A percentile compares a stretch with the other conserved stretches of the same genome.
phyloP scores from a whole-genome alignment of 116 monocot species.

The Iris pallida region DNA sequence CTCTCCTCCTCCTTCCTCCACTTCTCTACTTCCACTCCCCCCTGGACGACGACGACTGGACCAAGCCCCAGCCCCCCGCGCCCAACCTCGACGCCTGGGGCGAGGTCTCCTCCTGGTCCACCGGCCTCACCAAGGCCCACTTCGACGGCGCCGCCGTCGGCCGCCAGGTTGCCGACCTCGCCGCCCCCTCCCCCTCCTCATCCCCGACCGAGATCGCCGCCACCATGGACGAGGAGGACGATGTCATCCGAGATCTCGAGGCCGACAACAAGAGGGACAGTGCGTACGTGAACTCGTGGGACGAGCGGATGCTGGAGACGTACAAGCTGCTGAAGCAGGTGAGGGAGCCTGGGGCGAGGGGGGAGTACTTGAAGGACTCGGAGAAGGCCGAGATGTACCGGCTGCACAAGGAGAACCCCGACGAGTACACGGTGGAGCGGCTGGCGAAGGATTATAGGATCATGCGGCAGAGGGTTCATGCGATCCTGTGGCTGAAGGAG shows the following conservation, averaged over 20 bases:
- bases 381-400: slow-evolving; percentile 97
- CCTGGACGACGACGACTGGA: slow-evolving; percentile 1
- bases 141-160: slow-evolving; percentile 77
- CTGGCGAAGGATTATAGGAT: slow-evolving; percentile 81
- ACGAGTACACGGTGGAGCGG: slow-evolving; percentile 61
- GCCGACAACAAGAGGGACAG: slow-evolving; percentile 39
- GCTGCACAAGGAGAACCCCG: slow-evolving; percentile 83
- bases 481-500: slow-evolving; percentile 90
- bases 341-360: slow-evolving; percentile 78
- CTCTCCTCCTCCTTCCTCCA: too few relatives aligned
- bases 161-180: slow-evolving; percentile 8
- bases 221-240: slow-evolving; percentile 51
- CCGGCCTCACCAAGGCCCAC: slow-evolving; percentile 67
- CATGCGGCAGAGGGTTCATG: slow-evolving; percentile 93
- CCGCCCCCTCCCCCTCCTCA: background rate
- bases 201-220: slow-evolving; percentile 18
- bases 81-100: slow-evolving; percentile 47
- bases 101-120: slow-evolving; percentile 69
- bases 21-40: slow-evolving; percentile 5
- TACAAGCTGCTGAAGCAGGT: slow-evolving; percentile 76
- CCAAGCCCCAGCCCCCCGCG: background rate
- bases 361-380: slow-evolving; percentile 72
- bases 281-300: slow-evolving; percentile 61
- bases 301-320: slow-evolving; percentile 56
- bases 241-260: slow-evolving; percentile 32